A percentile compares a stretch with the other conserved stretches of the same genome.
Evolutionary conservation across 116 monocot genomes (phyloP).

Genomic region (Trichopus zeylanicus): DNA sequence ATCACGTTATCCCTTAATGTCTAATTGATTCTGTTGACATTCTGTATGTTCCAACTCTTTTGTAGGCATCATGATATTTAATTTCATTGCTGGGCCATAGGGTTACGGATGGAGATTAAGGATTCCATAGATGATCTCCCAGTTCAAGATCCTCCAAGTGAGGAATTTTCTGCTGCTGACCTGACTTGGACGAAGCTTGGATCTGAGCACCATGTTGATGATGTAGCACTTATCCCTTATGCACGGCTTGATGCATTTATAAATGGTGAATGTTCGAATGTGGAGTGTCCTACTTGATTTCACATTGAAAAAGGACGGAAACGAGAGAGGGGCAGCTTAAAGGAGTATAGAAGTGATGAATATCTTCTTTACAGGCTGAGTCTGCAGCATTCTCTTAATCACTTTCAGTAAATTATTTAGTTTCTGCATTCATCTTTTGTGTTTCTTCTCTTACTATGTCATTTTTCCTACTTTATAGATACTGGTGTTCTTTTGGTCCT

Average conservation of each 20-base stretch:
- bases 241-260: slow-evolving; percentile 77
- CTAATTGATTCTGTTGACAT: not conserved
- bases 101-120: slow-evolving; percentile 43
- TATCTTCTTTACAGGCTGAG: slow-evolving; percentile 81
- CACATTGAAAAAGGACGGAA: slow-evolving; percentile 87
- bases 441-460: not conserved
- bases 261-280: slow-evolving; percentile 60
- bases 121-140: slow-evolving; percentile 65
- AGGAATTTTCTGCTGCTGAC: slow-evolving; percentile 73
- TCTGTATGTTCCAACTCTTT: not conserved
- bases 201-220: slow-evolving; percentile 61
- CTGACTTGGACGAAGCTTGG: slow-evolving; percentile 81
- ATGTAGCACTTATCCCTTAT: slow-evolving; percentile 86
- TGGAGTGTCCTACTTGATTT: slow-evolving; percentile 79
- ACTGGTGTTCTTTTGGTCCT: slow-evolving; percentile 99
- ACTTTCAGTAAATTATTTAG: not conserved
- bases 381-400: not conserved
- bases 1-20: not conserved
- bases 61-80: not conserved
- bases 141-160: slow-evolving; percentile 70
- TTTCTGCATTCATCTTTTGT: slow-evolving; percentile 7
- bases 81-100: slow-evolving; percentile 5
- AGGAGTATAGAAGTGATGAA: slow-evolving; percentile 75
- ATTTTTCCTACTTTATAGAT: slow-evolving; percentile 26
- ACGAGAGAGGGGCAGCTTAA: slow-evolving; percentile 56